Evolutionary conservation across 352 stramenopile genomes (phyloP).

Genomic region (Hyaloperonospora arabidopsidis): DNA sequence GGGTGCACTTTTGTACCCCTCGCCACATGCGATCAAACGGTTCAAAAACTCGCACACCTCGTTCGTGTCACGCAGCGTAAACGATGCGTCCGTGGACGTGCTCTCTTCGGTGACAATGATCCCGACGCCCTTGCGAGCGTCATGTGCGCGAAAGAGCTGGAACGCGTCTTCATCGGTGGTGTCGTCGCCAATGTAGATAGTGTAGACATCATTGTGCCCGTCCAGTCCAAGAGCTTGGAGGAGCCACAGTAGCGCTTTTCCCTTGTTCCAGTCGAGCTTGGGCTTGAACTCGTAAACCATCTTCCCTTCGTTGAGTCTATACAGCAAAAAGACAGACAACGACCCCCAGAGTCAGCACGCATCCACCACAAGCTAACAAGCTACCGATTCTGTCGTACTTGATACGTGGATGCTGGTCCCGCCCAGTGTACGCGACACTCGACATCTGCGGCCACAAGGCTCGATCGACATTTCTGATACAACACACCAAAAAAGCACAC

Average conservation of each 20-base stretch:
- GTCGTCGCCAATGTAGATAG: constrained; percentile 90
- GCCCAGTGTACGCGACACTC: constrained; percentile 32
- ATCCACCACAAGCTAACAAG: constrained; percentile 1
- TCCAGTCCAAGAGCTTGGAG: constrained; percentile 67
- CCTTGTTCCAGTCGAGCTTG: constrained; percentile 90
- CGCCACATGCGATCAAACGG: constrained; percentile 39
- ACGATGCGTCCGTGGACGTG: constrained; percentile 54
- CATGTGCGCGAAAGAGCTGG: constrained; percentile 47
- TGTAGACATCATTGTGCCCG: constrained; percentile 71
- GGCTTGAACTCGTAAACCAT: constrained; percentile 89
- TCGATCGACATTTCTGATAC: constrained; percentile 50
- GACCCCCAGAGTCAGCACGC: not conserved
- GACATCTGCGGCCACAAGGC: constrained; percentile 32
- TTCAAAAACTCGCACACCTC: constrained; percentile 74
- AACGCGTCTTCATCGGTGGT: constrained; percentile 87
- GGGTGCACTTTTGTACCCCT: constrained; percentile 17
- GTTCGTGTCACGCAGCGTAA: constrained; percentile 69
- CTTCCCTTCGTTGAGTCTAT: constrained; percentile 73
- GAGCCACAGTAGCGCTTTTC: constrained; percentile 84
- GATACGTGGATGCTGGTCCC: constrained; percentile 50
- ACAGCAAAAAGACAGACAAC: not conserved
- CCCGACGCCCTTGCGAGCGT: constrained; percentile 60
- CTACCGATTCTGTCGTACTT: constrained; percentile 24
- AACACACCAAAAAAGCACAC: constrained; percentile 6
- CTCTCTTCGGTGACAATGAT: constrained; percentile 79